Conservation (phyloP, 139 green algal species). For the Chlamydomonas eustigma region DNA sequence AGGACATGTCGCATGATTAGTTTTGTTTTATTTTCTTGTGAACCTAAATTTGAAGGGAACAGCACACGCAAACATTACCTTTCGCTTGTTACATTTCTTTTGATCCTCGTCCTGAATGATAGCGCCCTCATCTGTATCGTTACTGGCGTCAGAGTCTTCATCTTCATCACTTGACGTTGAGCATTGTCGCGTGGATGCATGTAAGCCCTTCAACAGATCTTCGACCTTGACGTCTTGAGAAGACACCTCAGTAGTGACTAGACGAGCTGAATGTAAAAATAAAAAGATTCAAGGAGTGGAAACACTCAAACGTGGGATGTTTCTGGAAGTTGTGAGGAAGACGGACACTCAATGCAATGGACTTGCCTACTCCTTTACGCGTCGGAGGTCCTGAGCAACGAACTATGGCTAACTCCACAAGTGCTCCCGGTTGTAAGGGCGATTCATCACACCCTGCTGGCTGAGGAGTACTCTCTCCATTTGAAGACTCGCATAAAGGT, state of each 20-base stretch:
- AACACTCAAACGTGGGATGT: too few species aligned
- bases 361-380: neutral
- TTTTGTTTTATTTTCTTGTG: neutral
- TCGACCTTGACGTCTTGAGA: neutral
- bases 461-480: too few species aligned
- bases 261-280: neutral
- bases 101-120: neutral
- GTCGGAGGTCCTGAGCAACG: neutral
- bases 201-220: neutral
- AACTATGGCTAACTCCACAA: neutral
- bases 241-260: neutral
- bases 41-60: too few species aligned
- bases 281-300: too few species aligned
- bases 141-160: neutral
- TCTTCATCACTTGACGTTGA: neutral
- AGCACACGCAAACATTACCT: too few species aligned
- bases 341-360: too few species aligned
- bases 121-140: slow-evolving; percentile 1
- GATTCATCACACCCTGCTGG: too few species aligned
- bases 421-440: neutral
- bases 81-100: slow-evolving; percentile 9
- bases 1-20: neutral
- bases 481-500: too few species aligned
- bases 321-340: too few species aligned
- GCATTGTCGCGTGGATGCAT: neutral